Evolutionary conservation across 2,329 filamentous ascomycete genomes (phyloP).

Genomic region (Hymenotorrendiella dingleyae): DNA sequence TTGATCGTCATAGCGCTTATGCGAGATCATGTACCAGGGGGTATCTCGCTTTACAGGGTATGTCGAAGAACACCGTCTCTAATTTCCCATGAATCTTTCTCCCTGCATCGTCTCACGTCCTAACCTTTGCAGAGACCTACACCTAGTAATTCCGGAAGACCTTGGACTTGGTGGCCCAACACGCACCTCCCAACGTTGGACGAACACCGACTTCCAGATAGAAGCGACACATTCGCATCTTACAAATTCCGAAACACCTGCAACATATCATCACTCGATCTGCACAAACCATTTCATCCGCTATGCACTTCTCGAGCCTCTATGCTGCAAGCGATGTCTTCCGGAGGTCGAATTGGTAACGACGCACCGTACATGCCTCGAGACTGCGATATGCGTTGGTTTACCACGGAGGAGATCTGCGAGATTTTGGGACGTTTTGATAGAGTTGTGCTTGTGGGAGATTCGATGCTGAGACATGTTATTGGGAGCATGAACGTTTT

Average conservation of each 20-base stretch:
- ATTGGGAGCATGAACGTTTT: slow-evolving; percentile 42
- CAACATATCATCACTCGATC: slow-evolving; percentile 39
- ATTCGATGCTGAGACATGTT: slow-evolving; percentile 44
- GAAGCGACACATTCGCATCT: slow-evolving; percentile 33
- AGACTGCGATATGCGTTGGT: slow-evolving; percentile 43
- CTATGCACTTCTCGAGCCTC: slow-evolving; percentile 33
- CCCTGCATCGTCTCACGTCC: no score
- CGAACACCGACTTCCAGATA: slow-evolving; percentile 18
- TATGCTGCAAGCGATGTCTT: slow-evolving; percentile 32
- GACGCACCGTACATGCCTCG: slow-evolving; percentile 41
- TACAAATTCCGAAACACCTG: slow-evolving; percentile 40
- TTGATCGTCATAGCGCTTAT: slow-evolving; percentile 10
- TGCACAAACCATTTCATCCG: slow-evolving; percentile 33
- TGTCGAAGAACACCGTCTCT: no score
- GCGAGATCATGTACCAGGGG: background rate
- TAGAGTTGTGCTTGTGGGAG: slow-evolving; percentile 41
- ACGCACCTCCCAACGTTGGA: slow-evolving; percentile 6
- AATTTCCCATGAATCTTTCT: no score
- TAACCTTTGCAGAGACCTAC: no score
- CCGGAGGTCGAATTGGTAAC: slow-evolving; percentile 39
- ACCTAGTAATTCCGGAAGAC: no score
- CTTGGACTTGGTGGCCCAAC: slow-evolving; percentile 7
- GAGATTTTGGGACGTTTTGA: slow-evolving; percentile 40
- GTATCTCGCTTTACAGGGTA: background rate
- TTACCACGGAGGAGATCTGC: slow-evolving; percentile 39